Conservation (phyloP, 2,329 filamentous ascomycete genomes). For the Alternaria solani region DNA sequence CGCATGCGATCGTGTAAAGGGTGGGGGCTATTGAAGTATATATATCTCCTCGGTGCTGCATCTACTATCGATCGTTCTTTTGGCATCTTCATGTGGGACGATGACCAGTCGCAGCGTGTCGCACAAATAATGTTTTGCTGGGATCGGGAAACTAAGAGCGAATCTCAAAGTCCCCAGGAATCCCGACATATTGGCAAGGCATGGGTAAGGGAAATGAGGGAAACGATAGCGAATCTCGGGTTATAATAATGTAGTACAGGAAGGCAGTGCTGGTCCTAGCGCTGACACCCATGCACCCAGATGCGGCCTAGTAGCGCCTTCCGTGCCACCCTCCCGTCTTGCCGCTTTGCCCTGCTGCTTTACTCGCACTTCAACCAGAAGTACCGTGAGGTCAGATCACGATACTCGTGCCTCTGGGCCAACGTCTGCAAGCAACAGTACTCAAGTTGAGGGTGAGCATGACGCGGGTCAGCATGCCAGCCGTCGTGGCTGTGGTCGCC, state of each 20-base stretch:
- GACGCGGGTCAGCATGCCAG: conserved; percentile 8
- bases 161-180: background rate
- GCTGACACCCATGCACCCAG: background rate
- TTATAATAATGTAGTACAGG: background rate
- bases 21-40: background rate
- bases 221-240: background rate
- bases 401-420: background rate
- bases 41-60: background rate
- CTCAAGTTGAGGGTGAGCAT: conserved; percentile 2
- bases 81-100: background rate
- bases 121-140: background rate
- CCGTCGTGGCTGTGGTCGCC: conserved; percentile 7
- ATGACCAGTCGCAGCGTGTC: background rate
- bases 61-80: background rate
- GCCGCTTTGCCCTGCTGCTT: background rate
- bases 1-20: background rate
- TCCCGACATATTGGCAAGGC: background rate
- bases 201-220: too few species aligned
- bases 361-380: background rate
- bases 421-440: background rate
- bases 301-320: background rate
- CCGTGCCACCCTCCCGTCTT: background rate
- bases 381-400: background rate
- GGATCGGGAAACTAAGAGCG: background rate
- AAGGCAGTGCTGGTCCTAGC: background rate